Conservation (phyloP, 2,329 filamentous ascomycete genomes). For the Pyrenochaeta sp. region DNA sequence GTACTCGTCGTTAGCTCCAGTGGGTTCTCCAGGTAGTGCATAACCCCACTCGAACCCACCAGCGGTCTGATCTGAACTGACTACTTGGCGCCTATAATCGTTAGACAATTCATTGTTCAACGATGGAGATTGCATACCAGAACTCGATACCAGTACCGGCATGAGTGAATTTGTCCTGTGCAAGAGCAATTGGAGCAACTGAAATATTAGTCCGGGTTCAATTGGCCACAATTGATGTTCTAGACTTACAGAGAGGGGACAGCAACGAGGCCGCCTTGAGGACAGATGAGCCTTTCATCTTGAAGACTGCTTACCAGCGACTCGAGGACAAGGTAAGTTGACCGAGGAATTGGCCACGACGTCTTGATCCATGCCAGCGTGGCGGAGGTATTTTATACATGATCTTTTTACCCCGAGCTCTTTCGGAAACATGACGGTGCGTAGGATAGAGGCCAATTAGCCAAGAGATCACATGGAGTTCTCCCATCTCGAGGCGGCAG, state of each 20-base stretch:
- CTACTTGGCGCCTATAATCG: conserved; percentile 28
- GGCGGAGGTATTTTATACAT: conserved; percentile 37
- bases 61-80: conserved; percentile 33
- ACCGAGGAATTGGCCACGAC: conserved; percentile 26
- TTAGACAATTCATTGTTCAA: conserved; percentile 1
- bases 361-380: conserved; percentile 27
- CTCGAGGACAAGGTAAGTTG: conserved; percentile 23
- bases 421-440: conserved; percentile 15
- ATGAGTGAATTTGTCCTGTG: conserved; percentile 43
- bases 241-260: conserved; percentile 40
- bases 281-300: conserved; percentile 45
- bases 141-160: conserved; percentile 41
- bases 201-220: conserved; percentile 13
- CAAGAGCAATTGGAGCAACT: conserved; percentile 36
- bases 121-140: conserved; percentile 19
- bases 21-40: conserved; percentile 35
- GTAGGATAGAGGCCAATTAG: conserved; percentile 27
- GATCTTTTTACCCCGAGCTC: conserved; percentile 30
- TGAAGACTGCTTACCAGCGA: conserved; percentile 27
- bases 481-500: conserved; percentile 21
- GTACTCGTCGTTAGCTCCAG: conserved; percentile 42
- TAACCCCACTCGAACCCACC: conserved; percentile 47
- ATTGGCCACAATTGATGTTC: conserved; percentile 1
- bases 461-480: conserved; percentile 28
- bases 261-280: conserved; percentile 48